These are phyloP conservation scores for Daedaleopsis sinensis DNA, from an alignment of 768 basidiomycete genomes.

Conservation along the genomic window DNA sequence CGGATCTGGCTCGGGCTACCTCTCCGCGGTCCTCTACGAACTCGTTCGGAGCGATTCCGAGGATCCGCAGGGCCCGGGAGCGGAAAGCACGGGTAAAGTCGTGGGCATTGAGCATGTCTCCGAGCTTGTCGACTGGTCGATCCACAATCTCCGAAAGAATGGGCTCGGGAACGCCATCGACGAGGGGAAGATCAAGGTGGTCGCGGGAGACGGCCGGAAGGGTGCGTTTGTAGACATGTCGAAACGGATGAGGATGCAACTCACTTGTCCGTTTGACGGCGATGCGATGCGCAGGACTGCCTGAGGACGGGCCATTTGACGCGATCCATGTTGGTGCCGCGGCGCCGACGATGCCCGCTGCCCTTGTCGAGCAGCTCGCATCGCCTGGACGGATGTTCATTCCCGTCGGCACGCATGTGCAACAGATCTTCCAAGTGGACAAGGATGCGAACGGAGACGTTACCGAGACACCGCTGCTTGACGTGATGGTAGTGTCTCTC, in stretches of 20 bases:
- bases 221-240: constrained; percentile 44
- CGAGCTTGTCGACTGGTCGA: constrained; percentile 72
- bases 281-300: constrained; percentile 18
- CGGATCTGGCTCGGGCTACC: constrained; percentile 88
- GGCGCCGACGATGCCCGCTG: constrained; percentile 68
- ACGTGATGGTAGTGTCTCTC: constrained; percentile 59
- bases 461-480: constrained; percentile 68
- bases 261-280: not conserved
- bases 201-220: constrained; percentile 79
- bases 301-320: constrained; percentile 37
- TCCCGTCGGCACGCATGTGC: constrained; percentile 70
- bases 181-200: constrained; percentile 57
- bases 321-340: constrained; percentile 96
- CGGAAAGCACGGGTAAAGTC: constrained; percentile 50
- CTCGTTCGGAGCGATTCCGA: constrained; percentile 51
- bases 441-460: constrained; percentile 75
- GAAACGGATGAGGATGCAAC: not conserved
- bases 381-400: constrained; percentile 87
- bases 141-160: constrained; percentile 67
- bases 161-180: constrained; percentile 60
- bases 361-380: constrained; percentile 79
- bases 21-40: constrained; percentile 78
- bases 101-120: constrained; percentile 92
- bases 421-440: constrained; percentile 70
- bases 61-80: constrained; percentile 1